Evolutionary conservation across 2,329 filamentous ascomycete genomes (phyloP), one percentile per base, ranked within the genome.

Genomic region (Alternaria viburni): DNA sequence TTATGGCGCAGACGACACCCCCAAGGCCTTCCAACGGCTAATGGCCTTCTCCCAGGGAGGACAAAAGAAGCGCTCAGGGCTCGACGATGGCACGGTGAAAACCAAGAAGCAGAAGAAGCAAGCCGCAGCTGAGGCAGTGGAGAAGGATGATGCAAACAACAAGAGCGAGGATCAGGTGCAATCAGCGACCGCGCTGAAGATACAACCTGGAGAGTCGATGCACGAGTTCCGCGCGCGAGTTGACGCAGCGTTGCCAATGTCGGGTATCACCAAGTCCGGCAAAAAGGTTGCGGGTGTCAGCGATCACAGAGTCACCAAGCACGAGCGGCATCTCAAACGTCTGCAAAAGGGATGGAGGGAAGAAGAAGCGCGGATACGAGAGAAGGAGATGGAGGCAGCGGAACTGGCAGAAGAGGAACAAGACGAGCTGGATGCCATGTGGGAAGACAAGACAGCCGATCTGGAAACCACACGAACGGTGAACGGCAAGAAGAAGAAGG

Each of bases 191-290:
- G 65, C 56, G 3, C 59, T 72, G 44, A 72, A 66, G 51, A 97
- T 98, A 67, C 86, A 88, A 15, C 93, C 94, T 0, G 93, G 93
- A 55, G 96, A 99, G 80, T 88, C 88, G 55, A 83, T 98, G 74
- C 88, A 90, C 5, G 91, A 96, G 56, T 99, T 96, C 76, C 84
- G 89, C 8, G 88, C 90, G 11, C 89, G 94, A 28, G 96, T 99
- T 7, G 91, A 98, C 76, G 91, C 92, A 52, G 89, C 92, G 0
- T 84, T 98, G 7, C 95, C 95, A 0, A 82, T 99, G 0, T 83
- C 88, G 8, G 90, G 90, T 0, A 84, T 97, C 9, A 79, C 71
- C 65, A 77, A 85, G 9, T 88, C 85, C 69, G 89, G 87, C 56
- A 90, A 88, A 68, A 89, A 90, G 63, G 86, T 89, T 7, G 80